phyloP scores from a whole-genome alignment of 768 basidiomycete genomes.

The Dacryopinax primogenitus region DNA sequence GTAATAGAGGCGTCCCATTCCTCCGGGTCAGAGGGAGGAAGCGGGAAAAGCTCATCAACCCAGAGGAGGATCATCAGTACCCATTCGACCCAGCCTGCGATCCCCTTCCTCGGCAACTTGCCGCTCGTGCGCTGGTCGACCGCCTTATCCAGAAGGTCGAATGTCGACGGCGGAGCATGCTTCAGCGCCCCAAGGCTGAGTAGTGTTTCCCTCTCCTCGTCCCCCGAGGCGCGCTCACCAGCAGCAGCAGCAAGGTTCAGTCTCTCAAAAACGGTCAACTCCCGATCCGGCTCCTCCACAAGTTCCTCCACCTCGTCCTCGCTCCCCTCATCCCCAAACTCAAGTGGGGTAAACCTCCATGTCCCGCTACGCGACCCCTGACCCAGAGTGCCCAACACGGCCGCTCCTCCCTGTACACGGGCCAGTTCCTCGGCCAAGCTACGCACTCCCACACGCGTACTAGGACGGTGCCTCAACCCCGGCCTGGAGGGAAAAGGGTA shows the following conservation, averaged over 20 bases:
- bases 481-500: not conserved
- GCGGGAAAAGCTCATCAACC: not conserved
- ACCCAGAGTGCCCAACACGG: not conserved
- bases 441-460: not conserved
- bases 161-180: not conserved
- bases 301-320: not conserved
- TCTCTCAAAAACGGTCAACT: too few relatives aligned
- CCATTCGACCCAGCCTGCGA: not conserved
- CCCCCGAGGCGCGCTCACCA: not conserved
- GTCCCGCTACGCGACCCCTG: not conserved
- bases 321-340: not conserved
- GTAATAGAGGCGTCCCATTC: not conserved
- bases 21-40: too few relatives aligned
- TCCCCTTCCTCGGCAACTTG: not conserved
- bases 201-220: not conserved
- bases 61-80: not conserved
- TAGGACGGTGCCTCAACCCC: not conserved
- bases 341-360: not conserved
- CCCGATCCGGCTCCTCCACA: not conserved
- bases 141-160: not conserved
- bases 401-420: not conserved
- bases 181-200: not conserved
- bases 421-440: conserved; percentile 1
- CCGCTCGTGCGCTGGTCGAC: not conserved
- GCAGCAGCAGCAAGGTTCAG: too few relatives aligned